Percentiles rank a stretch among this genome's conserved stretches.
These are phyloP conservation scores for Hypoxylon intermedium DNA, from an alignment of 495 filamentous ascomycete genomes.

Conservation along the genomic window DNA sequence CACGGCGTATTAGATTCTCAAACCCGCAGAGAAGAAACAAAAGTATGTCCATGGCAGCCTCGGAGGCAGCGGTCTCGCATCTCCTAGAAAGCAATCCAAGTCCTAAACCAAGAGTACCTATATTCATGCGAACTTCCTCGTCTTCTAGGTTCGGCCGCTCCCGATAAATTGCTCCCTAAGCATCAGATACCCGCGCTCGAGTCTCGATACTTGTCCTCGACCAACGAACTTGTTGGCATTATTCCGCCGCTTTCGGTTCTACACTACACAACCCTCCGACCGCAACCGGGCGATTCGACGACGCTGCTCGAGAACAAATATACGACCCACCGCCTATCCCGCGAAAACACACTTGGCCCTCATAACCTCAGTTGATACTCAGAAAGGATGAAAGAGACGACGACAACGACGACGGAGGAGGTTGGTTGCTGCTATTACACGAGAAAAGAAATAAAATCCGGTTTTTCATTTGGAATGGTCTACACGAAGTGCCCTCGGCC, in stretches of 20 bases:
- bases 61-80: conserved; percentile 85
- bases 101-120: conserved; percentile 72
- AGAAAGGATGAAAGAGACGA: conserved; percentile 28
- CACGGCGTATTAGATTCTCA: conserved; percentile 75
- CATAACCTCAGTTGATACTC: conserved; percentile 23
- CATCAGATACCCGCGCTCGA: conserved; percentile 29
- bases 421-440: conserved; percentile 42
- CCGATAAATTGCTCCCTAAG: conserved; percentile 66
- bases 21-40: conserved; percentile 99
- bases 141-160: conserved; percentile 92
- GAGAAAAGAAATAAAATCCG: conserved; percentile 48
- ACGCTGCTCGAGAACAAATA: conserved; percentile 35
- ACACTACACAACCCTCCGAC: conserved; percentile 18
- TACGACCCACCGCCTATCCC: conserved; percentile 26
- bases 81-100: conserved; percentile 88
- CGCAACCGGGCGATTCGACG: conserved; percentile 31
- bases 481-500: conserved; percentile 30
- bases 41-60: conserved; percentile 97
- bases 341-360: conserved; percentile 15
- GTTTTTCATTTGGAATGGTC: conserved; percentile 47
- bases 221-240: conserved; percentile 32
- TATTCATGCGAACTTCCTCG: conserved; percentile 82
- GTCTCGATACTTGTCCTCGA: conserved; percentile 40
- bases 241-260: conserved; percentile 5
- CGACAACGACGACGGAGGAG: conserved; percentile 29